phyloP scores from a whole-genome alignment of 2,329 filamentous ascomycete species.

The Alternaria sp. region DNA sequence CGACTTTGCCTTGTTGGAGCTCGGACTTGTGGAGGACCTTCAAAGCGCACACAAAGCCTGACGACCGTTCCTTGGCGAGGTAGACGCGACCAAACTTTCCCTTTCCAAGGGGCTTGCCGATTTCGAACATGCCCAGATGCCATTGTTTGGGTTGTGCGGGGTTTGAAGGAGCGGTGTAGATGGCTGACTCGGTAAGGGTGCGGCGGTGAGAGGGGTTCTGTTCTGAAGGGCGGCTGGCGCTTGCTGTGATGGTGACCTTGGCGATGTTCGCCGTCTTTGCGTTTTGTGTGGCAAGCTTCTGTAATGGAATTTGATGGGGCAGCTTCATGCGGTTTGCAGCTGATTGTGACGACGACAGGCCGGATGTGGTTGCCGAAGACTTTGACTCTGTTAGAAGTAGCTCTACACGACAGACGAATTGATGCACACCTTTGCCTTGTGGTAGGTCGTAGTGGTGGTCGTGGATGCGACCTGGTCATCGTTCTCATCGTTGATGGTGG shows the following conservation, averaged over 20 bases:
- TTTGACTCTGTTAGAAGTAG: slow-evolving; percentile 41
- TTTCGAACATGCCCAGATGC: slow-evolving; percentile 94
- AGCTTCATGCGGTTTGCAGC: slow-evolving; percentile 72
- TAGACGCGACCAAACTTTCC: slow-evolving; percentile 90
- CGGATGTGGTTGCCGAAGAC: slow-evolving; percentile 58
- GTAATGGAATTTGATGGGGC: slow-evolving; percentile 75
- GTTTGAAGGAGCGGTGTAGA: slow-evolving; percentile 46
- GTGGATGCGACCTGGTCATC: slow-evolving; percentile 64
- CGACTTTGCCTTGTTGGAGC: slow-evolving; percentile 79
- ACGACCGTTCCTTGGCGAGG: slow-evolving; percentile 79
- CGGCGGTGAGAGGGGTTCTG: slow-evolving; percentile 49
- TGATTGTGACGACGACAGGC: slow-evolving; percentile 54
- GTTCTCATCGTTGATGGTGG: slow-evolving; percentile 91
- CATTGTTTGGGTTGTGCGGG: slow-evolving; percentile 62
- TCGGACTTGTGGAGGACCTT: slow-evolving; percentile 89
- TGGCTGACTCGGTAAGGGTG: slow-evolving; percentile 59
- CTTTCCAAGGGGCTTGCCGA: slow-evolving; percentile 84
- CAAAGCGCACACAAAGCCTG: slow-evolving; percentile 83
- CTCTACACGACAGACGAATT: not conserved
- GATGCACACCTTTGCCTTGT: slow-evolving; percentile 77
- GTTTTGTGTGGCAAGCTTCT: slow-evolving; percentile 86
- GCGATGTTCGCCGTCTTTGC: slow-evolving; percentile 61
- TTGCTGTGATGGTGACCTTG: slow-evolving; percentile 70
- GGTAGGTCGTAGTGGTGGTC: slow-evolving; percentile 64
- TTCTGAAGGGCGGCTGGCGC: slow-evolving; percentile 57